Evolutionary conservation across 495 filamentous ascomycete species (phyloP), one percentile per base, ranked within the genome.

Genomic region (Hypoxylon lienhwacheense): DNA sequence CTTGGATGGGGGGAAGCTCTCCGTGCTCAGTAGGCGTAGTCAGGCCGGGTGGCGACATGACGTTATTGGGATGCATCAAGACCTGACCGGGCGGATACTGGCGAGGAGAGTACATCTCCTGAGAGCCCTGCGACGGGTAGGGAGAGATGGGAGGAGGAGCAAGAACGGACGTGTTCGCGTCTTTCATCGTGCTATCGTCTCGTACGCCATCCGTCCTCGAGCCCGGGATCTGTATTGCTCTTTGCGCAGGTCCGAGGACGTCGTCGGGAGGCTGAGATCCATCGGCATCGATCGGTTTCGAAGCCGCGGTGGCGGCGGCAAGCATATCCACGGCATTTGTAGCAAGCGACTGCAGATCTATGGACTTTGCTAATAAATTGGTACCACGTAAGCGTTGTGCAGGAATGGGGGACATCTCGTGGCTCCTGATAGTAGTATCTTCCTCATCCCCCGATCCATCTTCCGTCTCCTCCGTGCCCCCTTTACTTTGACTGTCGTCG

Each of bases 1-100:
- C 62, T 22, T 76, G 73, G 24, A 81, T 70, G n/a, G 77, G 79
- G n/a, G 79, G 67, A 12, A 81, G 60, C 42, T 78, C 75, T 25
- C 66, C 59, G 46, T 67, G 69, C 36, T 45, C 53, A 24, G 54
- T 60, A 8, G 66, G 61, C 14, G 66, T 60, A 19, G 52, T 59
- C 20, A 69, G 48, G 31, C 51, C 63, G 17, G 67, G 60, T 16
- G 71, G 66, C 10, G 71, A 71, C 24, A 42, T 61, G 20, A 66
- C 49, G 29, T 52, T 64, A 22, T 56, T 64, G 1, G 61, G 63
- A 44, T 66, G 61, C 66, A 68, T 62, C 46, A 64, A 28, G 26
- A 61, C 64, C 25, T 66, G 63, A 15, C 53, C 47, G n/a, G 55
- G 36, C 34, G 64, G 12, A 61, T 56, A 43, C 29, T 53, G 21